These are phyloP conservation scores for Moesziomyces globuligerus DNA, from an alignment of 1,284 basidiomycete genomes.

Conservation along the genomic window DNA sequence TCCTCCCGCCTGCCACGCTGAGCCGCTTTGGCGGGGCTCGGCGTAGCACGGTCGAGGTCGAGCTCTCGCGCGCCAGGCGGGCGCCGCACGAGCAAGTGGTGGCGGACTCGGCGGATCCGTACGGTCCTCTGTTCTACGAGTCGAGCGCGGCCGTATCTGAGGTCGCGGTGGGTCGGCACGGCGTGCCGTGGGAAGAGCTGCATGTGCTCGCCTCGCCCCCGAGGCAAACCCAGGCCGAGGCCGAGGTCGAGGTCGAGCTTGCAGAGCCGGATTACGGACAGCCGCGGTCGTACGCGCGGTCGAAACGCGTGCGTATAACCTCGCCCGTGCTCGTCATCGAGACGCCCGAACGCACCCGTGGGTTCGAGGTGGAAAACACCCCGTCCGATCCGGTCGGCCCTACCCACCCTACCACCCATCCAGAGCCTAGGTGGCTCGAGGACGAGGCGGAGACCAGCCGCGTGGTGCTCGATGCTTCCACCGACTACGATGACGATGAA, in stretches of 20 bases:
- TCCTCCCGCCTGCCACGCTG: conserved; percentile 14
- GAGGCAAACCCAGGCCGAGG: not conserved
- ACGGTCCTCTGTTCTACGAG: conserved; percentile 1
- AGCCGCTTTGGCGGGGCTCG: conserved; percentile 1
- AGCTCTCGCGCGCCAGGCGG: too few relatives aligned
- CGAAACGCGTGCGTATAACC: conserved; percentile 25
- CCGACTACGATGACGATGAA: too few relatives aligned
- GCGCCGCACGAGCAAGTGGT: too few relatives aligned
- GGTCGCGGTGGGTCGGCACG: conserved; percentile 1
- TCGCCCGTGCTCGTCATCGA: conserved; percentile 26
- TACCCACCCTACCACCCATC: too few relatives aligned
- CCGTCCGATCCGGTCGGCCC: too few relatives aligned
- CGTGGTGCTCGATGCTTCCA: conserved; percentile 8
- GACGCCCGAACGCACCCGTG: conserved; percentile 12
- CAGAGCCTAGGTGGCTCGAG: too few relatives aligned
- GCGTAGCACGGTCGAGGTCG: too few relatives aligned
- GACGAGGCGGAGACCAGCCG: conserved; percentile 14
- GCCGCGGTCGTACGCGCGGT: too few relatives aligned
- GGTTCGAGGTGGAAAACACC: not conserved
- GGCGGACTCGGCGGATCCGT: conserved; percentile 20
- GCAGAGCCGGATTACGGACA: too few relatives aligned
- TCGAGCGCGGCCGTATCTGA: conserved; percentile 6
- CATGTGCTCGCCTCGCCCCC: not conserved
- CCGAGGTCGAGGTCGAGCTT: too few relatives aligned
- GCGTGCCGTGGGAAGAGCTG: conserved; percentile 15